Conservation (phyloP, 2,329 filamentous ascomycete species). For the Ascochyta viciae-villosae region DNA sequence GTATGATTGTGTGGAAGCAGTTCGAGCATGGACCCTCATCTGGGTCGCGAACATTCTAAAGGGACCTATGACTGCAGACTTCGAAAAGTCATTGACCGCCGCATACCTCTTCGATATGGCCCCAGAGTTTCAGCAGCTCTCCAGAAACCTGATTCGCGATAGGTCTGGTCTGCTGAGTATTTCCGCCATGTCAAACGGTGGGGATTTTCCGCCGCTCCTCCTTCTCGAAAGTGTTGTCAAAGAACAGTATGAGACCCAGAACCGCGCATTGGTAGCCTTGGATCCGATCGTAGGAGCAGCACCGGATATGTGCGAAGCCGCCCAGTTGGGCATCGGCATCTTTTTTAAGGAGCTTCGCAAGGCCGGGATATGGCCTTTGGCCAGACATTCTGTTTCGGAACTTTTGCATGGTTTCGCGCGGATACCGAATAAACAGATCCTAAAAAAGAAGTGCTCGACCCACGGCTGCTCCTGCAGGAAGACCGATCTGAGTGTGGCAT, state of each 20-base stretch:
- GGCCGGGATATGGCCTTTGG: neutral
- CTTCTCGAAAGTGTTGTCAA: neutral
- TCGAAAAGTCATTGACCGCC: neutral
- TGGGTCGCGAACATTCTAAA: constrained; percentile 13
- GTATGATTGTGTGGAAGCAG: constrained; percentile 27
- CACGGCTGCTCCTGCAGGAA: neutral
- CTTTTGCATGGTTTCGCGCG: neutral
- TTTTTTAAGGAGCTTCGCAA: neutral
- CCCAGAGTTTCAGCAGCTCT: neutral
- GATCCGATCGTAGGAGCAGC: neutral
- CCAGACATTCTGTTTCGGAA: neutral
- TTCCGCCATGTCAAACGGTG: neutral
- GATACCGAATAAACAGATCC: neutral
- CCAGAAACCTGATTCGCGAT: neutral
- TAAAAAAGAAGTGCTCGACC: neutral
- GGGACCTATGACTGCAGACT: neutral
- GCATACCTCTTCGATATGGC: neutral
- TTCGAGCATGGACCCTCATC: constrained; percentile 19
- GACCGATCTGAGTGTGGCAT: neutral
- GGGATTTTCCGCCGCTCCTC: neutral
- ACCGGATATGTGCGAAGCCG: neutral
- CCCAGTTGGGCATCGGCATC: neutral
- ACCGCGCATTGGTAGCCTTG: neutral
- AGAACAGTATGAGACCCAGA: neutral
- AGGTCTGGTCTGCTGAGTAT: neutral